Evolutionary conservation across 2,329 filamentous ascomycete genomes (phyloP).

Genomic region (Daldinia eschscholtzii): DNA sequence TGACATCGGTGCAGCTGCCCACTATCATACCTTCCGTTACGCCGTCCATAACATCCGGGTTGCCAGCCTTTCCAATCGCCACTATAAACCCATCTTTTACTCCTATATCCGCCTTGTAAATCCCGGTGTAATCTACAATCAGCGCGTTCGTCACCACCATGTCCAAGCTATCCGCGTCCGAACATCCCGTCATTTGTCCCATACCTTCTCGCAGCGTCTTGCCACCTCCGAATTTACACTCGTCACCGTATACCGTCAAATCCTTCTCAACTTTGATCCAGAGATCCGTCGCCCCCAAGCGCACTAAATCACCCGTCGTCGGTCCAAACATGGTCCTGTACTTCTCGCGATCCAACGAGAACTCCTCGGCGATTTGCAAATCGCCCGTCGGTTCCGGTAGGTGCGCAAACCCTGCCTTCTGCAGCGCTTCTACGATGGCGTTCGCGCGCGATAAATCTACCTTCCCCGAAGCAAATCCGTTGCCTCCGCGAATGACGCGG

Average conservation of each 20-base stretch:
- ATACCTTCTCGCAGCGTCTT: slow-evolving; percentile 96
- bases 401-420: slow-evolving; percentile 83
- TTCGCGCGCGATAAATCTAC: slow-evolving; percentile 74
- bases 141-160: slow-evolving; percentile 90
- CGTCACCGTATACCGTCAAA: slow-evolving; percentile 86
- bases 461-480: slow-evolving; percentile 78
- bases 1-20: slow-evolving; percentile 89
- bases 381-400: slow-evolving; percentile 72
- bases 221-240: slow-evolving; percentile 94
- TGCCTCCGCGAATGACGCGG: slow-evolving; percentile 85
- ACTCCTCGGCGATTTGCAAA: slow-evolving; percentile 68
- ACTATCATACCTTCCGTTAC: slow-evolving; percentile 83
- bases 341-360: slow-evolving; percentile 79
- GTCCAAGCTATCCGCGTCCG: slow-evolving; percentile 80
- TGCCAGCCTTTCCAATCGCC: slow-evolving; percentile 93
- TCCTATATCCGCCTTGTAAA: slow-evolving; percentile 97
- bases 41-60: slow-evolving; percentile 96
- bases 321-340: slow-evolving; percentile 94
- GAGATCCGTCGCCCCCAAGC: slow-evolving; percentile 85
- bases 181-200: slow-evolving; percentile 87
- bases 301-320: slow-evolving; percentile 86
- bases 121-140: slow-evolving; percentile 90
- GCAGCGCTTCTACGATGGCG: slow-evolving; percentile 75
- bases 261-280: slow-evolving; percentile 94
- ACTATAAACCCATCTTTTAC: slow-evolving; percentile 89